Percentiles rank a stretch among this genome's conserved stretches.
These are phyloP conservation scores for Thymus quinquecostatus DNA, from an alignment of 257 asterid species.

Conservation along the genomic window DNA sequence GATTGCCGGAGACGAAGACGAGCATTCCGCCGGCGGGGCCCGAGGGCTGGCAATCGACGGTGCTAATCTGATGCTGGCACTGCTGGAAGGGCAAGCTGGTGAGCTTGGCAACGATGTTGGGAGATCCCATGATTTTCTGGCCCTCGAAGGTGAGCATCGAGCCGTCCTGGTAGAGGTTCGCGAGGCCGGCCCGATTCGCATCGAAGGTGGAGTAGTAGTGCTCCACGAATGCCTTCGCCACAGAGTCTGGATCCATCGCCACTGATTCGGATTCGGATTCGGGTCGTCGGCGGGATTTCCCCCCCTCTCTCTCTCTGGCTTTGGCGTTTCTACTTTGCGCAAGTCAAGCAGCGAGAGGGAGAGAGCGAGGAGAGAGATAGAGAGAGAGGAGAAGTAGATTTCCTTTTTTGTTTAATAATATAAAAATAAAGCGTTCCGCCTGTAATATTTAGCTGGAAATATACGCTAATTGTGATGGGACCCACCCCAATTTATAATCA, in stretches of 20 bases:
- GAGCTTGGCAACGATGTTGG: slow-evolving; percentile 56
- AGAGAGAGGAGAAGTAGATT: neutral
- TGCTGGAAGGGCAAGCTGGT: slow-evolving; percentile 60
- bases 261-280: slow-evolving; percentile 10
- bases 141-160: slow-evolving; percentile 72
- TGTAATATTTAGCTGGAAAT: slow-evolving; percentile 37
- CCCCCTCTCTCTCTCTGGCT: slow-evolving; percentile 2
- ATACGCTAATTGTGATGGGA: slow-evolving; percentile 42
- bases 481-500: slow-evolving; percentile 27
- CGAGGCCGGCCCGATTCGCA: slow-evolving; percentile 56
- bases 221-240: slow-evolving; percentile 63
- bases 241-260: slow-evolving; percentile 64
- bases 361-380: neutral
- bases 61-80: slow-evolving; percentile 59
- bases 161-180: slow-evolving; percentile 52
- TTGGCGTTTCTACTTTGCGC: slow-evolving; percentile 13
- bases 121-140: slow-evolving; percentile 58
- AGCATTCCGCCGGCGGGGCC: slow-evolving; percentile 69
- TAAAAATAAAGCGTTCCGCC: neutral
- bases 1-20: slow-evolving; percentile 61
- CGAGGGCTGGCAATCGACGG: slow-evolving; percentile 63
- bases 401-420: neutral
- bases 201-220: slow-evolving; percentile 73
- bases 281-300: slow-evolving; percentile 30
- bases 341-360: slow-evolving; percentile 24